Conservation (phyloP, 2,329 filamentous ascomycete genomes). For the Trichoderma cornu-damae region DNA sequence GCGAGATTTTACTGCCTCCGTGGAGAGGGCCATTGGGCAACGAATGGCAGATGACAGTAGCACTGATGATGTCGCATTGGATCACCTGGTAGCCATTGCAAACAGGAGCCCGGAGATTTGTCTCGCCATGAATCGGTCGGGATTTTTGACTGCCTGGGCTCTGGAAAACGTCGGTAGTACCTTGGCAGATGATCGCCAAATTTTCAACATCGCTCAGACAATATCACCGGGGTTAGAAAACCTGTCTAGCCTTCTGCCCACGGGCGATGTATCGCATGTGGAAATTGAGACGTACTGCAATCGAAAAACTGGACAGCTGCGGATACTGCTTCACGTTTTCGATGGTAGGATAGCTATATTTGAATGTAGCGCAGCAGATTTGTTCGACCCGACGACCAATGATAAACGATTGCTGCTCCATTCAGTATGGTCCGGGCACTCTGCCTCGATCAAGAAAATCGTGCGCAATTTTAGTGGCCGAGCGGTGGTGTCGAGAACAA, state of each 20-base stretch:
- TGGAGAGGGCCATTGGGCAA: slow-evolving; percentile 66
- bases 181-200: slow-evolving; percentile 56
- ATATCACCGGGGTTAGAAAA: slow-evolving; percentile 52
- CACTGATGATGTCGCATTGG: slow-evolving; percentile 65
- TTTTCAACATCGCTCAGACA: slow-evolving; percentile 84
- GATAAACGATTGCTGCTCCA: slow-evolving; percentile 56
- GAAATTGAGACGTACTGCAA: slow-evolving; percentile 72
- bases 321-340: slow-evolving; percentile 76
- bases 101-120: slow-evolving; percentile 84
- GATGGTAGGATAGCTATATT: slow-evolving; percentile 81
- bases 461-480: slow-evolving; percentile 77
- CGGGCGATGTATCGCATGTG: slow-evolving; percentile 43
- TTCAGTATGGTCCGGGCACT: slow-evolving; percentile 79
- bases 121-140: slow-evolving; percentile 74
- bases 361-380: slow-evolving; percentile 67
- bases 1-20: slow-evolving; percentile 70
- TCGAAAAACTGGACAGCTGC: slow-evolving; percentile 57
- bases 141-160: slow-evolving; percentile 88
- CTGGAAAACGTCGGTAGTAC: slow-evolving; percentile 79
- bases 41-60: slow-evolving; percentile 50
- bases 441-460: slow-evolving; percentile 73
- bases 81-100: slow-evolving; percentile 80
- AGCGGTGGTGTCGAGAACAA: slow-evolving; percentile 75
- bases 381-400: slow-evolving; percentile 68
- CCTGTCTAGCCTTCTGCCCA: slow-evolving; percentile 31